Evolutionary conservation across 75 land plant species (phyloP).

Genomic region (Chamaecyparis obtusa): DNA sequence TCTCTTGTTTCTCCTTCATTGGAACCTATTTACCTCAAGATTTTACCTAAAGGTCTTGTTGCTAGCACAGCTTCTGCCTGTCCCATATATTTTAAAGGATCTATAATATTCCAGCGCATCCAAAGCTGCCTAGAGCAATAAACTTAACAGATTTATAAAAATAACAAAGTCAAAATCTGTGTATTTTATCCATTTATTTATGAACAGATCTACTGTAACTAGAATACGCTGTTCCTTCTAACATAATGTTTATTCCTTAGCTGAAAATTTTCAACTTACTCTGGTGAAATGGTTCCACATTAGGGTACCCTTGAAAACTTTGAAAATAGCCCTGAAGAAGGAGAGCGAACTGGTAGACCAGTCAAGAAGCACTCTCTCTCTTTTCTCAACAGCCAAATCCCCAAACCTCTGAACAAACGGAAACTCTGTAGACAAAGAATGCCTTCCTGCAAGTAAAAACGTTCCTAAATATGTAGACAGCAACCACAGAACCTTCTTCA

Average conservation of each 20-base stretch:
- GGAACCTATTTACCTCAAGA: neutral
- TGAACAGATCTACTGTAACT: neutral
- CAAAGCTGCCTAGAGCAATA: no score
- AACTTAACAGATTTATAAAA: neutral
- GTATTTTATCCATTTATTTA: neutral
- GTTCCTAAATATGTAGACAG: constrained; percentile 20
- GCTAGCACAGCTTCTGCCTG: neutral
- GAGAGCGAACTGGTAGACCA: constrained; percentile 12
- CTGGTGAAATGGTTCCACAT: constrained; percentile 14
- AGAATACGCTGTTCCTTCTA: neutral
- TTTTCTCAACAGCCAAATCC: neutral
- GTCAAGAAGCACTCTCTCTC: constrained; percentile 15
- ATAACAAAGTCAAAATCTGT: neutral
- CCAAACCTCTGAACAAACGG: constrained; percentile 10
- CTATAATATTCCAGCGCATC: neutral
- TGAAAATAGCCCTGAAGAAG: constrained; percentile 1
- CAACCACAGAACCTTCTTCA: constrained; percentile 15
- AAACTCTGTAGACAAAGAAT: neutral
- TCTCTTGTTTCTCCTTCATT: no score
- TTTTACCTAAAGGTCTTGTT: no score
- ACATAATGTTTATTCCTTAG: no score
- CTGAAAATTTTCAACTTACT: constrained; percentile 3
- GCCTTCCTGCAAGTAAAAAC: constrained; percentile 11
- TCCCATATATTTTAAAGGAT: neutral
- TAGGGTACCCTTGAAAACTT: constrained; percentile 10